Evolutionary conservation across 371 early-diverging fungal genomes (phyloP).

Genomic region (Umbelopsis sp.): DNA sequence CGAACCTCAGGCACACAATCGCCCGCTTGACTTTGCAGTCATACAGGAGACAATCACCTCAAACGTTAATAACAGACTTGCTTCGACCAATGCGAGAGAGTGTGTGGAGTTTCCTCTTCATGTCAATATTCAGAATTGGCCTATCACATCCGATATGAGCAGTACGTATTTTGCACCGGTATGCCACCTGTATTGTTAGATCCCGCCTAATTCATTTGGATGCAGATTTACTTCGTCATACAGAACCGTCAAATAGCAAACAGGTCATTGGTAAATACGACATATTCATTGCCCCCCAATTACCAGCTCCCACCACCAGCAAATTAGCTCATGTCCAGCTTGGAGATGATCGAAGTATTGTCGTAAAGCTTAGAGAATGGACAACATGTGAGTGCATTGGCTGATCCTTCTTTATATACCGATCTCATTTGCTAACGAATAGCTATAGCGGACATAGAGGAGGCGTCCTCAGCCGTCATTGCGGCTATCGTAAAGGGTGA

Average conservation of each 20-base stretch:
- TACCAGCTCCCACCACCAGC: conserved; percentile 4
- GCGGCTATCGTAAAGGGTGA: conserved; percentile 23
- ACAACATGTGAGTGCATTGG: conserved; percentile 2
- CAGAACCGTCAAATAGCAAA: not conserved
- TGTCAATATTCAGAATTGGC: not conserved
- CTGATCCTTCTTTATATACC: not conserved
- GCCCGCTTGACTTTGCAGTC: not conserved
- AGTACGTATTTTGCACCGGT: not conserved
- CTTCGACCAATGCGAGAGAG: not conserved
- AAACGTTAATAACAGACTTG: not conserved
- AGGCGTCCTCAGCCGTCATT: conserved; percentile 8
- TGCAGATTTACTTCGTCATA: not conserved
- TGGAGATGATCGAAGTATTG: conserved; percentile 9
- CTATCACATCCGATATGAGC: not conserved
- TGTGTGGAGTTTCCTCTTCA: not conserved
- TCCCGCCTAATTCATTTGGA: not conserved
- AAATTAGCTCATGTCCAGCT: conserved; percentile 5
- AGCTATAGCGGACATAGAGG: conserved; percentile 11
- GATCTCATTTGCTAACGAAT: too few species aligned
- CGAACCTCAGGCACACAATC: conserved; percentile 14
- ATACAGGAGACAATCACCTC: not conserved
- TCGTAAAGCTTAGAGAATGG: conserved; percentile 3
- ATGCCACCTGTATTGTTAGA: not conserved
- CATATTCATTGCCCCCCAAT: conserved; percentile 5
- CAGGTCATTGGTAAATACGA: not conserved